Evolutionary conservation across 108 stramenopile species (phyloP), one percentile per base, ranked within the genome.

Genomic region (Cyclotella atomus): DNA sequence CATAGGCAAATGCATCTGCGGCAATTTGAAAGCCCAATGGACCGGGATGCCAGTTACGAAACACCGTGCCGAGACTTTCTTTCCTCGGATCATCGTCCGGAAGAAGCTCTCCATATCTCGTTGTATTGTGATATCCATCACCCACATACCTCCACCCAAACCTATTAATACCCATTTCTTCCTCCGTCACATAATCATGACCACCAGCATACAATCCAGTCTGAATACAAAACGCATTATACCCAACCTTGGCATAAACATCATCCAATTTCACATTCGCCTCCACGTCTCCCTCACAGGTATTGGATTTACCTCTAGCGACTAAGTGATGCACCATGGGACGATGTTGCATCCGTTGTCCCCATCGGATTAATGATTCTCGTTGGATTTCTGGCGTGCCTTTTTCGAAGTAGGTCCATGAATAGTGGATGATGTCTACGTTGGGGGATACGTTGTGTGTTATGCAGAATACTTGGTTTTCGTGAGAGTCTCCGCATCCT

Each of bases 21-120:
- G 82, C 74, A 45, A 74, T 73, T 44, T 86, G 83, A 68, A 84
- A 84, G 7, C 85, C 85, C 6, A 86, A 63, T 14, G 85, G 85
- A 24, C 85, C 85, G 3, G 85, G 85, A 65, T 86, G 85, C 83
- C 85, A 86, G 33, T 86, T 86, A 14, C 85, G 47, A 28, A 62
- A 83, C 5, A 86, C 83, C 0, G 75, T 79, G 10, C 85, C 85
- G 21, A 86, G 59, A 28, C 82, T 80, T 15, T 73, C 59, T 34
- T 46, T 80, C 24, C 85, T 23, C 9, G 76, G 76, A 59, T 80
- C 77, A 41, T 77, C 80, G 27, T 77, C 76, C 15, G 64, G 50
- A 10, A 73, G 8, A 30, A 65, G 30, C 49, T 84, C 80, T 12
- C 84, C 84, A 74, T 84, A 84, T 53, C 84, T 49, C 7, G 84